phyloP scores from a whole-genome alignment of 352 stramenopile species.

The Elongisporangium anandrum region DNA sequence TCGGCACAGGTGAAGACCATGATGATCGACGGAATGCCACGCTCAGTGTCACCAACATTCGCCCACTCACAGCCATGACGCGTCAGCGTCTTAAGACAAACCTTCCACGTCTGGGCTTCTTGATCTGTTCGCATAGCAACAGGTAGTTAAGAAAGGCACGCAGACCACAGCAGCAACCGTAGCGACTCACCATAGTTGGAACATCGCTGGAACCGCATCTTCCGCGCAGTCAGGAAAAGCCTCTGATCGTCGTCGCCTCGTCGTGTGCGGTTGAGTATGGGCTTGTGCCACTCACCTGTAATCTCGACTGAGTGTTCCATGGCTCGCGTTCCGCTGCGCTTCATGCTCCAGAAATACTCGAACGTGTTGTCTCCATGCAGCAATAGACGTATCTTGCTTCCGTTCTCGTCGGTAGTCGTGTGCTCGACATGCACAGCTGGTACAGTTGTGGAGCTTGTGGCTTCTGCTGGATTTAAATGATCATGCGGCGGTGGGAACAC shows the following conservation, averaged over 20 bases:
- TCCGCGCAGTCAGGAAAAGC: conserved; percentile 49
- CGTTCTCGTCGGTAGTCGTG: conserved; percentile 15
- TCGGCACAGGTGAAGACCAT: conserved; percentile 51
- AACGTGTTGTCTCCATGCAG: conserved; percentile 83
- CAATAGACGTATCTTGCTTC: conserved; percentile 33
- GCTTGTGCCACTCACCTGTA: conserved; percentile 57
- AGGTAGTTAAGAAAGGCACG: not conserved
- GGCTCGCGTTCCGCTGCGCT: conserved; percentile 33
- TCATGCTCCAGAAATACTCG: conserved; percentile 72
- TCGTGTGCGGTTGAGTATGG: conserved; percentile 69
- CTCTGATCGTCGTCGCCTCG: conserved; percentile 69
- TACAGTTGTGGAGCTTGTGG: not conserved
- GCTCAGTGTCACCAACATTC: conserved; percentile 56
- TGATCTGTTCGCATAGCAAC: conserved; percentile 25
- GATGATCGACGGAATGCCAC: conserved; percentile 56
- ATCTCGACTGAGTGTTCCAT: conserved; percentile 80
- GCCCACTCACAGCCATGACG: conserved; percentile 72
- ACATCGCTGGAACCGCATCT: conserved; percentile 65
- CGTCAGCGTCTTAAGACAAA: conserved; percentile 64
- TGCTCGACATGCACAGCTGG: not conserved
- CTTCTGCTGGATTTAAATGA: conserved; percentile 8
- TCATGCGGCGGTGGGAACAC: conserved; percentile 4
- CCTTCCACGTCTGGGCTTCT: conserved; percentile 53
- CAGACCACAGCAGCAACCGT: too few species aligned
- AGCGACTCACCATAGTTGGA: conserved; percentile 59